Percentiles rank a stretch among this genome's conserved stretches.
These are phyloP conservation scores for Alectoria sarmentosa DNA, from an alignment of 495 filamentous ascomycete species.

Conservation along the genomic window DNA sequence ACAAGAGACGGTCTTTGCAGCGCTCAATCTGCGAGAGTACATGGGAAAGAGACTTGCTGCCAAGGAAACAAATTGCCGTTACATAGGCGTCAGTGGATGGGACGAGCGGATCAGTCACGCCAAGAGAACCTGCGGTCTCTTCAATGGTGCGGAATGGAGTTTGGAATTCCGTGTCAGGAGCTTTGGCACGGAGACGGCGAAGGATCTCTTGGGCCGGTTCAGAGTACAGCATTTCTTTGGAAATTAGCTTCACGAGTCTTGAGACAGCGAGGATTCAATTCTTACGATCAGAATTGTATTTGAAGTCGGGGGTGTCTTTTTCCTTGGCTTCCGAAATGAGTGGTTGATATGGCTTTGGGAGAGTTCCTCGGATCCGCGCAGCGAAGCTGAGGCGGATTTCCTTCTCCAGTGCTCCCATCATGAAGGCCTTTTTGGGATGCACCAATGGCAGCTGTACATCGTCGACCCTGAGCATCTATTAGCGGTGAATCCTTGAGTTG, in stretches of 20 bases:
- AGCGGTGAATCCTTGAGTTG: background rate
- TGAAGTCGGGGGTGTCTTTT: constrained; percentile 89
- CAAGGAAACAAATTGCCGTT: constrained; percentile 84
- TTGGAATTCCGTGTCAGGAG: constrained; percentile 72
- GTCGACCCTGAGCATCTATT: constrained; percentile 50
- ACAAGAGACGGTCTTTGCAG: constrained; percentile 82
- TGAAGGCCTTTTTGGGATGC: constrained; percentile 88
- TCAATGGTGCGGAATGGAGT: constrained; percentile 70
- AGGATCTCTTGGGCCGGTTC: constrained; percentile 73
- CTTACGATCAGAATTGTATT: constrained; percentile 75
- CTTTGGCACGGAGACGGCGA: constrained; percentile 72
- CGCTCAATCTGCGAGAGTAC: constrained; percentile 93
- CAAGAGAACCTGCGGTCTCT: constrained; percentile 57
- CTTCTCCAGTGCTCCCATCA: constrained; percentile 84
- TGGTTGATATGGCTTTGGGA: constrained; percentile 75
- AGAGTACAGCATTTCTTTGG: constrained; percentile 68
- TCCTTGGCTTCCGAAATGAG: constrained; percentile 84
- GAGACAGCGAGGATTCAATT: constrained; percentile 19
- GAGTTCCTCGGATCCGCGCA: constrained; percentile 87
- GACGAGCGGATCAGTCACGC: constrained; percentile 64
- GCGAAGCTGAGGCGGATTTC: constrained; percentile 96
- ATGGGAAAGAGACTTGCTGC: constrained; percentile 91
- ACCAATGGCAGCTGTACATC: constrained; percentile 69
- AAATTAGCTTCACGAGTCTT: constrained; percentile 18
- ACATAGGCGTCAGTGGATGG: constrained; percentile 87